Evolutionary conservation across 2,329 filamentous ascomycete genomes (phyloP), one percentile per base, ranked within the genome.

Genomic region (Drechslerella dactyloides): DNA sequence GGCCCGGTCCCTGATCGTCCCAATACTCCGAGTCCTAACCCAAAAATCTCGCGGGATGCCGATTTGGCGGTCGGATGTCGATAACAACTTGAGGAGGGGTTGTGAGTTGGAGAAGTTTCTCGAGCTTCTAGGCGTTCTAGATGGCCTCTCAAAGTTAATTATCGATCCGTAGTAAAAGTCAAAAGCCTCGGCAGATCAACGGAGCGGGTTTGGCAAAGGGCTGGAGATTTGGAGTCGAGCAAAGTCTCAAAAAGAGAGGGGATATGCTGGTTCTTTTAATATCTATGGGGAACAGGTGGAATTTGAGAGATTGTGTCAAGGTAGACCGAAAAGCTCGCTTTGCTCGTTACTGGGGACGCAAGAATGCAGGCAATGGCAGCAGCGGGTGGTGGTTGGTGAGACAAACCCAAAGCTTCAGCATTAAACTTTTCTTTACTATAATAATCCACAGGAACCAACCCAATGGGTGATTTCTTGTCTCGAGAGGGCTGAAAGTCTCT

Each of bases 391-490:
- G 60, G 54, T 70, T 70, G 66, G 66, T 72, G 68, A 72, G 68
- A 72, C 68, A 65, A 72, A 72, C 68, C 68, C 50, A 65, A 72
- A 72, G 68, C 68, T 72, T 72, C 60, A 61, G 52, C 46, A 65
- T 69, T 58, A 62, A 60, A 65, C 55, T 56, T 57, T 55, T n/a
- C n/a, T 21, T 51, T 62, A 37, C 33, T 59, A 53, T 30, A 42
- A 65, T 61, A 72, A 65, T 40, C 54, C 59, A 59, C 63, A 59
- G 53, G 64, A 70, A 52, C 55, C 53, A 72, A 63, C 58, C 64
- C 59, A 64, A 72, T 65, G 60, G 68, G 68, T 60, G 68, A 72
- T 72, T 60, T 44, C 42, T 60, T 59, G 54, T 37, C 59, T 63
- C 19, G 61, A 33, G n/a, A n/a, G n/a, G 27, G 24, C 51, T 35